These are phyloP conservation scores for Bretschneidera sinensis DNA, from an alignment of 345 rosid species.

Conservation along the genomic window DNA sequence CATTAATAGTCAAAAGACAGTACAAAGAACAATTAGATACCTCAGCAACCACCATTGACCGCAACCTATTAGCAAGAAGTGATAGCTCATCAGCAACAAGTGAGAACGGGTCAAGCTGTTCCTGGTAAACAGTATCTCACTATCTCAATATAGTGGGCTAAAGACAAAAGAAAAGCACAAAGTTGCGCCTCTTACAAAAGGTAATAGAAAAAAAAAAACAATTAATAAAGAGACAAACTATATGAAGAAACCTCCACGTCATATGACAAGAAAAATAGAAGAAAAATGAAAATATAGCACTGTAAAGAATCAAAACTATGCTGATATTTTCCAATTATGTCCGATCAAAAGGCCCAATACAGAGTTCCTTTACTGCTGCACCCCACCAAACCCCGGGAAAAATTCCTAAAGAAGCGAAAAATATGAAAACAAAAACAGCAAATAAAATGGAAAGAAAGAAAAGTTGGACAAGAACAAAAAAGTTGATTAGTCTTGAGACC, in stretches of 20 bases:
- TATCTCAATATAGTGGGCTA: slow-evolving; percentile 14
- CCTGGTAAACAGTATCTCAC: slow-evolving; percentile 43
- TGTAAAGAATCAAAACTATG: not conserved
- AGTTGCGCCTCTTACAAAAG: not conserved
- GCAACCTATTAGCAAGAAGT: slow-evolving; percentile 65
- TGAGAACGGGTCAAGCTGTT: slow-evolving; percentile 85
- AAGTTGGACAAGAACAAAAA: not conserved
- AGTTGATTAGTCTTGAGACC: too few species aligned
- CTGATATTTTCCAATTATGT: too few species aligned
- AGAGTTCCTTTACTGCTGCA: too few species aligned
- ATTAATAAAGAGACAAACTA: not conserved
- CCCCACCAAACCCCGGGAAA: too few species aligned
- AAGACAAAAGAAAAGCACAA: slow-evolving; percentile 1
- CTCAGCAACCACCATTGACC: slow-evolving; percentile 86
- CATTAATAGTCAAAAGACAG: slow-evolving; percentile 2
- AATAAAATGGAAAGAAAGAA: not conserved
- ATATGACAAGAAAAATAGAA: too few species aligned
- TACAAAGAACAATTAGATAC: slow-evolving; percentile 28
- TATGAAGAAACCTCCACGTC: not conserved
- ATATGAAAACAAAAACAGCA: too few species aligned
- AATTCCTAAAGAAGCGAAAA: too few species aligned
- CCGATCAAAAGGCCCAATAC: too few species aligned
- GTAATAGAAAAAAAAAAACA: not conserved
- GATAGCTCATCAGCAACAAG: slow-evolving; percentile 95
- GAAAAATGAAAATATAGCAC: not conserved